Evolutionary conservation across 2,329 filamentous ascomycete genomes (phyloP).

Genomic region (Diplodia intermedia): DNA sequence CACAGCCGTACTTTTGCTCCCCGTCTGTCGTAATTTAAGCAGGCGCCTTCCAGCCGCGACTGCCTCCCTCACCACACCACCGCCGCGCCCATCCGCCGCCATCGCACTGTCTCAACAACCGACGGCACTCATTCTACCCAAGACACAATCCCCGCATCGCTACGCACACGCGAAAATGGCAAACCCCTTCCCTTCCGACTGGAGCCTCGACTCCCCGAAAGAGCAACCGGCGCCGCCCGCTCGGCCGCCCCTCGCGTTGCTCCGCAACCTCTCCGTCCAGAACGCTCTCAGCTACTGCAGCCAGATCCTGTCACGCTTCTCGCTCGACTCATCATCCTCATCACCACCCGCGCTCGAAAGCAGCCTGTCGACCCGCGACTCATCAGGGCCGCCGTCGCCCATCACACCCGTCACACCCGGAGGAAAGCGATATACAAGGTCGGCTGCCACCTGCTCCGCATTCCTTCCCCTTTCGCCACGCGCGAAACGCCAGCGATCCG

Average conservation of each 20-base stretch:
- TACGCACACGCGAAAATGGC: background rate
- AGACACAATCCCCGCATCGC: background rate
- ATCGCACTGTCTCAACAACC: background rate
- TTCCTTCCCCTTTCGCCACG: background rate
- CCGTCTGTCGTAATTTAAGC: conserved; percentile 2
- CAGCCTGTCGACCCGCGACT: background rate
- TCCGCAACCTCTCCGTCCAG: background rate
- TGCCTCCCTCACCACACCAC: background rate
- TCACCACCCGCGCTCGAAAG: background rate
- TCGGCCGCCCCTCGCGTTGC: no score
- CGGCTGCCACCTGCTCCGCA: background rate
- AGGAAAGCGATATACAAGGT: background rate
- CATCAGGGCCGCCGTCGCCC: background rate
- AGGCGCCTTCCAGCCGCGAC: background rate
- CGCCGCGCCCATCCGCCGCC: background rate
- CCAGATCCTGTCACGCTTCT: background rate
- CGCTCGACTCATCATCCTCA: background rate
- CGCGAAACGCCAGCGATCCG: background rate
- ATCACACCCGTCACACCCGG: background rate
- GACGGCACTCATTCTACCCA: background rate
- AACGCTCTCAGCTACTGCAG: background rate
- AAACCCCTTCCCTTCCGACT: conserved; percentile 18
- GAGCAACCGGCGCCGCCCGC: background rate
- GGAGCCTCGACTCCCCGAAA: background rate
- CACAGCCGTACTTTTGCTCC: conserved; percentile 1